Percentiles rank a stretch among this genome's conserved stretches.
phyloP scores from a whole-genome alignment of 169 alveolate genomes.

The Eimeria maxima region DNA sequence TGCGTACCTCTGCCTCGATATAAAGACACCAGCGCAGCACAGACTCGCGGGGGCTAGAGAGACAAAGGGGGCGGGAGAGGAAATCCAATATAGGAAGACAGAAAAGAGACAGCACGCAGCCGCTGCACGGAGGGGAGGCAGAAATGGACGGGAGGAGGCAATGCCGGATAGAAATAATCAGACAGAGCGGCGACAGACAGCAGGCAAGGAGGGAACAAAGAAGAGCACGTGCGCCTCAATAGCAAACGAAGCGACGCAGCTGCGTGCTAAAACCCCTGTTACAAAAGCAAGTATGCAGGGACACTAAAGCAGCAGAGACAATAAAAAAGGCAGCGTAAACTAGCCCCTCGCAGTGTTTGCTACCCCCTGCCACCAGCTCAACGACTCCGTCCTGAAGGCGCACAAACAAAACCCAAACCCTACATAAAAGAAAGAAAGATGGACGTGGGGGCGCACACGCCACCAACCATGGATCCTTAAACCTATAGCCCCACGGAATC shows the following conservation, averaged over 20 bases:
- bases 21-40: too few relatives aligned
- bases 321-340: background rate
- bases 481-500: too few relatives aligned
- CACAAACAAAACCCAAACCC: background rate
- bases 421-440: too few relatives aligned
- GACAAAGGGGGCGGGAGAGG: too few relatives aligned
- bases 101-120: too few relatives aligned
- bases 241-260: slow-evolving; percentile 39
- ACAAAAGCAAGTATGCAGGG: slow-evolving; percentile 26
- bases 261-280: slow-evolving; percentile 22
- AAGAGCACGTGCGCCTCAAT: background rate
- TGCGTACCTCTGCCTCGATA: background rate
- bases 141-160: too few relatives aligned
- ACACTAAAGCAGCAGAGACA: slow-evolving; percentile 36
- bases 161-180: background rate
- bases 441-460: background rate
- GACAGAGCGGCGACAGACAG: background rate
- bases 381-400: slow-evolving; percentile 18
- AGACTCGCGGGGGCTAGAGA: too few relatives aligned
- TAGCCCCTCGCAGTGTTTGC: background rate
- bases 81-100: too few relatives aligned
- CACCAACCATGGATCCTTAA: too few relatives aligned
- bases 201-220: background rate
- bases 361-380: slow-evolving; percentile 10
- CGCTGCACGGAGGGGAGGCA: too few relatives aligned